These are phyloP conservation scores for Bromus sterilis DNA, from an alignment of 176 grass and related monocot genomes.

Conservation along the genomic window DNA sequence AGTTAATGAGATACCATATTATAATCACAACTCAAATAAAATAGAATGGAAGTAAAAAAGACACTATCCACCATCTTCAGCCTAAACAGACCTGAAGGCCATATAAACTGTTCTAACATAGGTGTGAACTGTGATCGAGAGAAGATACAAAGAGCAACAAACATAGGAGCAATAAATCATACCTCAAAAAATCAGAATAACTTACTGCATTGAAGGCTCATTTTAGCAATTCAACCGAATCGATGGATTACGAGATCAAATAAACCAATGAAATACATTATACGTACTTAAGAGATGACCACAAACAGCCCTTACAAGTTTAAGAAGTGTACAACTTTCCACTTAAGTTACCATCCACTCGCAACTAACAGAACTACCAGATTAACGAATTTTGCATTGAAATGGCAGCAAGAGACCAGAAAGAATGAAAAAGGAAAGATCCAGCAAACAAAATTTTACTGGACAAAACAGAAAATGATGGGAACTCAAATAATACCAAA, in stretches of 20 bases:
- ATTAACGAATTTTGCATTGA: background rate
- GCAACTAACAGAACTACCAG: background rate
- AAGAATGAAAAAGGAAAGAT: background rate
- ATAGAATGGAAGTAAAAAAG: background rate
- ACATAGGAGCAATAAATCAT: background rate
- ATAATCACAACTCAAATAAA: background rate
- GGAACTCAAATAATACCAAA: constrained; percentile 3
- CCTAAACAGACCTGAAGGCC: background rate
- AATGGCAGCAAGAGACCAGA: background rate
- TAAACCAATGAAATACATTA: background rate
- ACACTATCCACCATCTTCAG: background rate
- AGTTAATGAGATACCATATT: background rate
- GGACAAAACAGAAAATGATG: background rate
- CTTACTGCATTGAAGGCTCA: background rate
- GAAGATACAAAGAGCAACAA: background rate
- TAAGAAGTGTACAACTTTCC: background rate
- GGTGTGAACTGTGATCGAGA: background rate
- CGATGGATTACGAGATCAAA: constrained; percentile 21
- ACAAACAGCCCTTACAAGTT: background rate
- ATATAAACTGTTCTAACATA: background rate
- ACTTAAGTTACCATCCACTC: background rate
- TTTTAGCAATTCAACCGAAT: background rate
- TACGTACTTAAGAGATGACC: background rate
- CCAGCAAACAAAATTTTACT: background rate
- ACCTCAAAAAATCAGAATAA: background rate